These are phyloP conservation scores for Penicillium oxalicum DNA, from an alignment of 2,329 filamentous ascomycete species.

Conservation along the genomic window DNA sequence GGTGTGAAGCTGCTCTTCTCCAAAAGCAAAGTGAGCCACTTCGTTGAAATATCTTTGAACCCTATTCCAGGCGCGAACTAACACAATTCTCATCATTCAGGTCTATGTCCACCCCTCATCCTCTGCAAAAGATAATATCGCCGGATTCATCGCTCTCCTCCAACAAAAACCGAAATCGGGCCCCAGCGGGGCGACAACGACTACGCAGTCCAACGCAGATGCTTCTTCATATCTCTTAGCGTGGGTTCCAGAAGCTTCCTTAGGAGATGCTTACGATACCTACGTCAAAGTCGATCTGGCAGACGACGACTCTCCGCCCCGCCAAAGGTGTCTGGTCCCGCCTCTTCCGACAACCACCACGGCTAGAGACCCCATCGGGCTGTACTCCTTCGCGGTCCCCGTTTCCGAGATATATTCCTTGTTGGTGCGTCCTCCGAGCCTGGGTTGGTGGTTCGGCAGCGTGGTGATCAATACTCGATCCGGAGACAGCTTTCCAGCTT, in stretches of 20 bases:
- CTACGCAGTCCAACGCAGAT: constrained; percentile 42
- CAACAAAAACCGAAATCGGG: constrained; percentile 66
- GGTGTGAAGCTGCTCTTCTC: constrained; percentile 92
- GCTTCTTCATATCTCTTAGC: constrained; percentile 76
- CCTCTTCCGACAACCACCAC: constrained; percentile 80
- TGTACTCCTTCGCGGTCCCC: constrained; percentile 87
- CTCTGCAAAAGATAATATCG: constrained; percentile 89
- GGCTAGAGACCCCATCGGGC: constrained; percentile 63
- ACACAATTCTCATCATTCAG: constrained; percentile 38
- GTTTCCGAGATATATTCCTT: constrained; percentile 86
- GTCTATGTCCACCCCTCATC: constrained; percentile 95
- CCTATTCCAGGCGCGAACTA: neutral
- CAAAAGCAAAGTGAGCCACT: constrained; percentile 75
- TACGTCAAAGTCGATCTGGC: constrained; percentile 94
- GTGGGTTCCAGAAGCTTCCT: constrained; percentile 84
- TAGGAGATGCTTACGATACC: constrained; percentile 78
- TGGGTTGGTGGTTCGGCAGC: constrained; percentile 98
- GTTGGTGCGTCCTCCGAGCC: constrained; percentile 79
- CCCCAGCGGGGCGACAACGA: constrained; percentile 26
- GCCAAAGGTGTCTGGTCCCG: constrained; percentile 83
- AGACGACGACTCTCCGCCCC: constrained; percentile 72
- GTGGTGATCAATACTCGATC: constrained; percentile 85
- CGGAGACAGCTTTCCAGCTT: constrained; percentile 86
- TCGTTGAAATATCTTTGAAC: neutral
- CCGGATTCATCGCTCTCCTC: constrained; percentile 85